Conservation (phyloP, 306 rosid genomes). For the Pterocarpus santalinus region DNA sequence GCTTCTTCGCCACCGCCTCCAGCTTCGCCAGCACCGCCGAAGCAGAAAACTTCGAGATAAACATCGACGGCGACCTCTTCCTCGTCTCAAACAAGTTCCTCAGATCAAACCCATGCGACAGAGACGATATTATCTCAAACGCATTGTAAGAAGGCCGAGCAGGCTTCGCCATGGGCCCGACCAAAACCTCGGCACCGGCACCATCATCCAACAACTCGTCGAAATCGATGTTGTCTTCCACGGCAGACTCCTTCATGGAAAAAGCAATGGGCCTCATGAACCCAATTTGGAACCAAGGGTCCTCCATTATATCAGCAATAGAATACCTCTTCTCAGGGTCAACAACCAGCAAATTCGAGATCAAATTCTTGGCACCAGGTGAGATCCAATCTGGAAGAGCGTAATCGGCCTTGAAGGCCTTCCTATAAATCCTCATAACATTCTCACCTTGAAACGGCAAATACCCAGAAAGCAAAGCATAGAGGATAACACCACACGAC, state of each 20-base stretch:
- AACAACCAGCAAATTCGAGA: conserved; percentile 66
- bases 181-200: neutral
- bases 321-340: conserved; percentile 73
- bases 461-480: conserved; percentile 70
- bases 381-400: conserved; percentile 76
- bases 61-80: conserved; percentile 68
- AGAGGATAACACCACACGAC: conserved; percentile 86
- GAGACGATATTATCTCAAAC: conserved; percentile 76
- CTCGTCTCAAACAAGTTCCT: conserved; percentile 77
- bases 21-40: conserved; percentile 62
- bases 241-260: conserved; percentile 49
- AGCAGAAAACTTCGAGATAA: conserved; percentile 72
- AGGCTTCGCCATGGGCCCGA: neutral
- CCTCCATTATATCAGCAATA: conserved; percentile 57
- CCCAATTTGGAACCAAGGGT: conserved; percentile 78
- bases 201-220: conserved; percentile 14
- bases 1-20: conserved; percentile 55
- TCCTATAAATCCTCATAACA: conserved; percentile 65
- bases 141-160: conserved; percentile 81
- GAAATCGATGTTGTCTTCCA: conserved; percentile 36
- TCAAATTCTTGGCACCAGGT: conserved; percentile 55
- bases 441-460: conserved; percentile 84
- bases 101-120: conserved; percentile 78
- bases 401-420: conserved; percentile 77
- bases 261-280: conserved; percentile 60